Evolutionary conservation across 2,329 filamentous ascomycete species (phyloP).

Genomic region (Fusarium sterilihyphosum): DNA sequence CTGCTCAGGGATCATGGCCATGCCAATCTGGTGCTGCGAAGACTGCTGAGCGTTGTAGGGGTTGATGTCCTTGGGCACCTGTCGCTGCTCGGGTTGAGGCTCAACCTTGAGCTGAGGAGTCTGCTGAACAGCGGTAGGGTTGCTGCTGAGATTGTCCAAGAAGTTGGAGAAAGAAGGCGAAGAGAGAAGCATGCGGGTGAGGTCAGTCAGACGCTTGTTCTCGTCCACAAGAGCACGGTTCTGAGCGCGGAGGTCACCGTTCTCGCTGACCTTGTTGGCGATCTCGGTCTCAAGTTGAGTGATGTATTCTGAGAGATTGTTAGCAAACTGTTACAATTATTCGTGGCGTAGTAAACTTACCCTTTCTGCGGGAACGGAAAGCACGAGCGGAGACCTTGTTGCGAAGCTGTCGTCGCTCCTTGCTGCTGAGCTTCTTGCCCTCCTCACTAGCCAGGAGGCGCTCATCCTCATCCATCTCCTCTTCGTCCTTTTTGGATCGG

Average conservation of each 20-base stretch:
- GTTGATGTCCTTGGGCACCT: conserved; percentile 73
- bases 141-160: conserved; percentile 74
- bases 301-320: conserved; percentile 81
- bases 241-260: conserved; percentile 80
- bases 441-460: conserved; percentile 93
- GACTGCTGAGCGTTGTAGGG: conserved; percentile 65
- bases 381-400: conserved; percentile 99
- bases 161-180: conserved; percentile 86
- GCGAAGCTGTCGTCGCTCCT: conserved; percentile 94
- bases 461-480: conserved; percentile 99
- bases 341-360: conserved; percentile 64
- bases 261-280: conserved; percentile 83
- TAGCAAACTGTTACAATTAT: conserved; percentile 3
- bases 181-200: conserved; percentile 83
- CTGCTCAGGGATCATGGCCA: conserved; percentile 86
- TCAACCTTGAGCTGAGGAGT: conserved; percentile 51
- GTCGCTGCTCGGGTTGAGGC: conserved; percentile 57
- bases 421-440: conserved; percentile 98
- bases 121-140: conserved; percentile 59
- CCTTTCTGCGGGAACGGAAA: conserved; percentile 97
- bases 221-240: conserved; percentile 86
- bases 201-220: conserved; percentile 80
- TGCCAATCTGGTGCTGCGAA: conserved; percentile 76
- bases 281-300: conserved; percentile 92
- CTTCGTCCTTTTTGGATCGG: conserved; percentile 89